Base-by-base conservation (phyloP, 164 flowering plant genomes). In the Vitis labrusca region DNA sequence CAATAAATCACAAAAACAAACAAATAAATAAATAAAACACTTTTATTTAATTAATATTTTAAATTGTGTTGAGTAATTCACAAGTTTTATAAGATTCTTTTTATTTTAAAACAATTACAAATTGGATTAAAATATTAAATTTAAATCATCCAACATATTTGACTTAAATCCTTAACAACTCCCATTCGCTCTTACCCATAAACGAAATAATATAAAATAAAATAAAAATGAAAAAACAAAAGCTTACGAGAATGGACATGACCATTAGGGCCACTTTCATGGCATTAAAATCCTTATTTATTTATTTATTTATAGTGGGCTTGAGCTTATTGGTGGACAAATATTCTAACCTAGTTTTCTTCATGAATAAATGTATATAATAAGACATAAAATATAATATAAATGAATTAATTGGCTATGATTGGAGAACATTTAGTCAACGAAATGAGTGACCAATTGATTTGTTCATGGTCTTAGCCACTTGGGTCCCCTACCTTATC, bases 281-380 rank as follows among this genome's bases (percentile, higher is more conserved):
- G 59, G 7, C 59, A 57, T n/a, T 5, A 16, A 57, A 57, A 16
- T 19, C 15, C 9, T 57, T 16, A 65, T 48, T 52, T 29, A 63
- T 47, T 13, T 19, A n/a, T 8, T 59, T 59, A 32, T 19, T 63
- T 50, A 12, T 48, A 27, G 74, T 65, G 59, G 69, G 59, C 74
- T 72, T 64, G 65, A 10, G 1, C 12, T 72, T 50, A 65, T 59
- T 72, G 74, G 74, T 69, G 60, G 74, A 72, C 74, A 72, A 69
- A 72, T 29, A 72, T 72, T 72, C 69, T 65, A 71, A 59, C 29
- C 57, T 47, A 37, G 44, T 37, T 37, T 37, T 37, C 6, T 37
- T 37, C 5, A 6, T 2, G 58, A 17, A 2, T 62, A 0, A 1
- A 37, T 47, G 23, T 27, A 51, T 10, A 51, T n/a, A 55, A 3